A percentile compares a stretch with the other conserved stretches of the same genome.
Evolutionary conservation across 2,329 filamentous ascomycete genomes (phyloP).

Genomic region (Aspergillus intermedius): DNA sequence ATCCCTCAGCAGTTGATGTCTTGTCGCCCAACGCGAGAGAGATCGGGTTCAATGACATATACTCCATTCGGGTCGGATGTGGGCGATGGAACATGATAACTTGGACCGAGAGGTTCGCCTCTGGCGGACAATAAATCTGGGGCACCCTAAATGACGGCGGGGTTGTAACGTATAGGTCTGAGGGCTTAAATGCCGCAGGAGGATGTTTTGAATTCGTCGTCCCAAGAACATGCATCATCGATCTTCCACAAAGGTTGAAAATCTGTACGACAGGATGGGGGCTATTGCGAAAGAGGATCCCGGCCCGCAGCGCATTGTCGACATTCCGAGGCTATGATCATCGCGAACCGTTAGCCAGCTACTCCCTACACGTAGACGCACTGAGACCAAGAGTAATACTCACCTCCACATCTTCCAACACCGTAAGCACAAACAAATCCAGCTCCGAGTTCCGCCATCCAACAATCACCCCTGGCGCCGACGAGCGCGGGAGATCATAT

Average conservation of each 20-base stretch:
- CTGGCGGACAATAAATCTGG: slow-evolving; percentile 60
- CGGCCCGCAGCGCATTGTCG: slow-evolving; percentile 77
- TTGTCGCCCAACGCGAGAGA: slow-evolving; percentile 78
- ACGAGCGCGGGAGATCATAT: slow-evolving; percentile 67
- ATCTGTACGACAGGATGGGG: slow-evolving; percentile 74
- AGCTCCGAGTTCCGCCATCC: slow-evolving; percentile 91
- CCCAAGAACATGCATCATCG: slow-evolving; percentile 78
- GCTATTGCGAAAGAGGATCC: slow-evolving; percentile 75
- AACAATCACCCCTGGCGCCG: slow-evolving; percentile 75
- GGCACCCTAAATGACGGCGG: slow-evolving; percentile 53
- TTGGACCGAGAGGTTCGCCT: slow-evolving; percentile 68
- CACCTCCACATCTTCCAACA: slow-evolving; percentile 87
- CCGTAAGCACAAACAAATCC: slow-evolving; percentile 82
- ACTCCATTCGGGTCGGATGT: slow-evolving; percentile 84
- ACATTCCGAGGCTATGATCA: slow-evolving; percentile 62
- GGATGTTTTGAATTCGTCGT: slow-evolving; percentile 60
- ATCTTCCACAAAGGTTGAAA: slow-evolving; percentile 75
- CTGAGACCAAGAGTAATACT: slow-evolving; percentile 24
- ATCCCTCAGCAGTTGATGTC: slow-evolving; percentile 32
- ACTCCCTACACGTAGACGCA: neutral
- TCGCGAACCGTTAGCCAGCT: neutral
- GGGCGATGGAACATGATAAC: slow-evolving; percentile 85
- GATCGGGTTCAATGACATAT: slow-evolving; percentile 85
- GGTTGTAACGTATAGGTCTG: slow-evolving; percentile 60
- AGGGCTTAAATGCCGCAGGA: slow-evolving; percentile 54